Evolutionary conservation across 176 grass and related monocot genomes (phyloP), one percentile per base, ranked within the genome.

Genomic region (Themeda triandra): DNA sequence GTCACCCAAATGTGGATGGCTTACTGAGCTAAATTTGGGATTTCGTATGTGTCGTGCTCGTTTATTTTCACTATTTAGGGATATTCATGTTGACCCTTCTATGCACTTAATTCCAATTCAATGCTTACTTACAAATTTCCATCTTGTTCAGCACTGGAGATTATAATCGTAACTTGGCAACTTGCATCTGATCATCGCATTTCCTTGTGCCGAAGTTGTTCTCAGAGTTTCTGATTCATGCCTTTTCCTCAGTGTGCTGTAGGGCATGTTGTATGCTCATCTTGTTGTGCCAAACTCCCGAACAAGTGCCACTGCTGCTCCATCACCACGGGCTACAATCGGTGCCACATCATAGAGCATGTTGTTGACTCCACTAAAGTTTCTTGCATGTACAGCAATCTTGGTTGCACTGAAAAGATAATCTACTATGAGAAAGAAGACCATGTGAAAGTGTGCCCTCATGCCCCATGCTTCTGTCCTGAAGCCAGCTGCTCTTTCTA

Each of bases 381-480:
- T 75, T 23, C 63, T 35, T 88, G 86, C 71, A 42, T 67, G 23
- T 67, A 88, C 40, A 69, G 36, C 35, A 68, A 64, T 48, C 67
- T 83, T n/a, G 86, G 86, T 24, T 88, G n/a, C n/a, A n/a, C n/a
- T n/a, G n/a, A n/a, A n/a, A n/a, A n/a, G n/a, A n/a, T n/a, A n/a
- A n/a, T n/a, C 17, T 88, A 88, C 45, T 83, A 88, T 11, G 59
- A 83, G 75, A 63, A 41, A 39, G 54, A 78, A 60, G 56, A 63
- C 13, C 86, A 88, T 4, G 80, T 30, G 37, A 73, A 88, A 77
- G 15, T 44, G 56, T 88, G 86, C 80, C 62, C 41, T 64, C 36
- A 88, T 82, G 78, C 32, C 4, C 86, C 72, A 15, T 88, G 80
- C 71, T 83, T 68, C 80, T 88, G 86, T 69, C 79, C 86, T 56